Evolutionary conservation across 2,329 filamentous ascomycete genomes (phyloP).

Genomic region (Claviceps sp.): DNA sequence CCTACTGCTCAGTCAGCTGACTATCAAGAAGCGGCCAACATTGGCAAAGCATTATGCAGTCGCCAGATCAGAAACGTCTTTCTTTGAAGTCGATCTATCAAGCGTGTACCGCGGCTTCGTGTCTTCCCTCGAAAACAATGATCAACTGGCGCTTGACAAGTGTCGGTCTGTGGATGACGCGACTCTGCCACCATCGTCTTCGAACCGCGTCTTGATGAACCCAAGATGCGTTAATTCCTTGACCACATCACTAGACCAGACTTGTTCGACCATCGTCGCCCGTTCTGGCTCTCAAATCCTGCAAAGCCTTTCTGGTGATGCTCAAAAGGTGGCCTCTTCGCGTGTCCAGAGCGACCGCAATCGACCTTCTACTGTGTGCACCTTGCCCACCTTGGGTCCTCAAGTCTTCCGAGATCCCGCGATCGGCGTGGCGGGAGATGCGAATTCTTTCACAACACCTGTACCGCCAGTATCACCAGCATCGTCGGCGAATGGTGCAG

Average conservation of each 20-base stretch:
- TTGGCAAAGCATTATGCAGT: slow-evolving; percentile 1
- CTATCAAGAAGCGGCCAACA: background rate
- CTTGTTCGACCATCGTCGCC: background rate
- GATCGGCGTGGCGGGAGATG: no score
- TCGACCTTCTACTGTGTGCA: no score
- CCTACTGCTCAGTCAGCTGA: background rate
- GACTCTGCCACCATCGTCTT: background rate
- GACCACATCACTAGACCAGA: background rate
- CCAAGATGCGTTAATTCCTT: background rate
- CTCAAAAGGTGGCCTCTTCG: background rate
- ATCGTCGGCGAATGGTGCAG: background rate
- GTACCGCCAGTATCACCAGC: no score
- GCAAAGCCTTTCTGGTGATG: background rate
- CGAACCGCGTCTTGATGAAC: background rate
- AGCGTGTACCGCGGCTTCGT: slow-evolving; percentile 1
- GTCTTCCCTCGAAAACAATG: background rate
- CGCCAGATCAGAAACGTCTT: background rate
- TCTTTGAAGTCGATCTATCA: background rate
- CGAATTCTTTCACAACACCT: no score
- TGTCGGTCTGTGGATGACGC: background rate
- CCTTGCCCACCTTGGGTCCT: no score
- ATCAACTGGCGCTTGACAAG: background rate
- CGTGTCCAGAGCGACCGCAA: no score
- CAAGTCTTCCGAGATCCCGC: no score
- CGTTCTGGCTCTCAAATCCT: background rate